Evolutionary conservation across 202 grass and related monocot species (phyloP), one percentile per base, ranked within the genome.

Genomic region (Hordeum pubiflorum): DNA sequence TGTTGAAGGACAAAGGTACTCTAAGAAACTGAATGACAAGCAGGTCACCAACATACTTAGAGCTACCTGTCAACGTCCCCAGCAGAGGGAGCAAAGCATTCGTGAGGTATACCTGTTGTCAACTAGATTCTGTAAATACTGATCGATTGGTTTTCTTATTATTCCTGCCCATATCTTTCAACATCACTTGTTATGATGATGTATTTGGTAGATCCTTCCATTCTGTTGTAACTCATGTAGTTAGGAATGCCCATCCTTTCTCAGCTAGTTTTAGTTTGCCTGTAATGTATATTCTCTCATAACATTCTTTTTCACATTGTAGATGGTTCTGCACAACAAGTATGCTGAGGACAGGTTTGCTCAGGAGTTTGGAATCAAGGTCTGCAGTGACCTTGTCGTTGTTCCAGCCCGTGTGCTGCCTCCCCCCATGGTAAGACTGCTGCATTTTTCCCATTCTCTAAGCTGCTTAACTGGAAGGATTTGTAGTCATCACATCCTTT

Each of bases 371-470:
- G 94, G 94, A 9, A 84, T 97, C 43, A 43, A 39, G 4, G 78
- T 97, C 43, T 33, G 46, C 57, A 85, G 64, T 65, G 72, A 86
- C 26, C 84, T 97, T 59, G 89, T 91, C 71, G 24, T 43, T 32
- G 89, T 97, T 72, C 72, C 73, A 31, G 91, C 94, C 20, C 87
- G 89, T 52, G 85, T 94, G 38, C 88, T 97, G 10, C 89, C 87
- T 24, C 87, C 91, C 44, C 91, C 94, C 18, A 37, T 34, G 83
- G 94, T 94, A 87, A 57, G 12, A 31, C 44, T 74, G 26, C 12
- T 65, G 4, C 11, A 79, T 80, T 78, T 10, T 3, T 21, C 60
- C 57, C 11, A 17, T 63, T 78, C 22, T 78, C 61, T 58, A 13
- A 43, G 20, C 65, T 60, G 4, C 29, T 75, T 37, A 20, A 81